Conservation (phyloP, 2,329 filamentous ascomycete species). For the Ophiostoma piceae region DNA sequence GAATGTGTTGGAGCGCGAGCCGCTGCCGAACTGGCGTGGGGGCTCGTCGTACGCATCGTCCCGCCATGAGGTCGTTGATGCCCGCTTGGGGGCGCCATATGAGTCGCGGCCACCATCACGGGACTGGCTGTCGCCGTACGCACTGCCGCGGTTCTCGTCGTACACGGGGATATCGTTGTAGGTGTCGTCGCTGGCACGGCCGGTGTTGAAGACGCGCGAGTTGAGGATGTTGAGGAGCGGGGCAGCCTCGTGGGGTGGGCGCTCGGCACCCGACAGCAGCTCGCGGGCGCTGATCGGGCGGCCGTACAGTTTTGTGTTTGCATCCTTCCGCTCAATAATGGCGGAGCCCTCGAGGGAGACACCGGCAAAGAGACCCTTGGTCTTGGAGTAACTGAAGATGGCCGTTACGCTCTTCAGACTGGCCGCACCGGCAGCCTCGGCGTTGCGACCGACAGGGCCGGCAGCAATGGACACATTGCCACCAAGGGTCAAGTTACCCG, state of each 20-base stretch:
- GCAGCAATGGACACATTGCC: conserved; percentile 96
- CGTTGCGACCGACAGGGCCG: conserved; percentile 88
- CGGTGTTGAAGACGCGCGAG: conserved; percentile 72
- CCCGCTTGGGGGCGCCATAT: conserved; percentile 10
- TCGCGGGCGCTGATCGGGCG: conserved; percentile 74
- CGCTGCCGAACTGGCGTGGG: conserved; percentile 33
- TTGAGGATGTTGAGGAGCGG: conserved; percentile 81
- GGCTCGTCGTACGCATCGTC: conserved; percentile 67
- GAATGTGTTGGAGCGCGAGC: conserved; percentile 50
- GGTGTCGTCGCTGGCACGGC: conserved; percentile 53
- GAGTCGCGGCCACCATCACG: conserved; percentile 32
- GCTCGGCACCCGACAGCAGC: conserved; percentile 71
- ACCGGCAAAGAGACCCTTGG: conserved; percentile 92
- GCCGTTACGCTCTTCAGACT: conserved; percentile 84
- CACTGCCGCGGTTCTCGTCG: conserved; percentile 59
- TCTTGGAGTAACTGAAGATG: conserved; percentile 96
- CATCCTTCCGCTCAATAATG: conserved; percentile 90
- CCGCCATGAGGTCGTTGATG: conserved; percentile 53
- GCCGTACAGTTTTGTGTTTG: conserved; percentile 94
- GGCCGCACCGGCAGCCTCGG: conserved; percentile 90
- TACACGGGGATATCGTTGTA: conserved; percentile 95
- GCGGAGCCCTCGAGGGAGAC: conserved; percentile 90
- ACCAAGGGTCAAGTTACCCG: conserved; percentile 83
- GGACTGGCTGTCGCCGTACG: conserved; percentile 60
- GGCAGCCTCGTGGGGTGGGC: conserved; percentile 73